phyloP scores from a whole-genome alignment of 139 green algal species.

The Zygnema cylindricum region DNA sequence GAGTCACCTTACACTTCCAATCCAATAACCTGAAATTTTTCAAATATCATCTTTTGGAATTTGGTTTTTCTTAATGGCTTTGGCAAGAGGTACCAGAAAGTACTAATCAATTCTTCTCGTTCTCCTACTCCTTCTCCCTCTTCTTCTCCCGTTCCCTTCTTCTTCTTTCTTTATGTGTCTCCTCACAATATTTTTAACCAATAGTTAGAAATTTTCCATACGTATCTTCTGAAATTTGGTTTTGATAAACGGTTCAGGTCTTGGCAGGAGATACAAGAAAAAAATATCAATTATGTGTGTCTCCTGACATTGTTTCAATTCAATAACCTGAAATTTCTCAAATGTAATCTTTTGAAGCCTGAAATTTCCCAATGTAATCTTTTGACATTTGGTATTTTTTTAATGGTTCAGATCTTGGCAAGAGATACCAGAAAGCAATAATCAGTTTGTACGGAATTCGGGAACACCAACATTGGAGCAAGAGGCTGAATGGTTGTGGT shows the following conservation, averaged over 20 bases:
- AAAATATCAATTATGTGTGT: no score
- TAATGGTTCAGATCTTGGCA: background rate
- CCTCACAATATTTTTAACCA: background rate
- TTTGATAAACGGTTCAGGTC: no score
- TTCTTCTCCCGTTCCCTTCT: background rate
- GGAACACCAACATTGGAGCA: background rate
- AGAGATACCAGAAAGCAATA: background rate
- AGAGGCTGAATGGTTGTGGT: background rate
- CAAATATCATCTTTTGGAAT: no score
- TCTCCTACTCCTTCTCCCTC: background rate
- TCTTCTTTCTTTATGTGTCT: background rate
- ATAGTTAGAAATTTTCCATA: constrained; percentile 19
- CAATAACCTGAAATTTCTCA: no score
- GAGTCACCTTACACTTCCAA: no score
- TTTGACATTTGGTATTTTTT: background rate
- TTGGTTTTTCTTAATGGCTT: no score
- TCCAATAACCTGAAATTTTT: no score
- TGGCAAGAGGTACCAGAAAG: no score
- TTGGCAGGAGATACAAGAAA: no score
- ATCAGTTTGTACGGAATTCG: background rate
- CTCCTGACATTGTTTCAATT: no score
- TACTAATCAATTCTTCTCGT: no score
- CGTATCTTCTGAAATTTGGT: background rate
- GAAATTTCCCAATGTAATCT: background rate
- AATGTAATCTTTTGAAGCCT: no score